Evolutionary conservation across 148 eudicot species (phyloP), one percentile per base, ranked within the genome.

Genomic region (Amaranthus hypochondriacus): DNA sequence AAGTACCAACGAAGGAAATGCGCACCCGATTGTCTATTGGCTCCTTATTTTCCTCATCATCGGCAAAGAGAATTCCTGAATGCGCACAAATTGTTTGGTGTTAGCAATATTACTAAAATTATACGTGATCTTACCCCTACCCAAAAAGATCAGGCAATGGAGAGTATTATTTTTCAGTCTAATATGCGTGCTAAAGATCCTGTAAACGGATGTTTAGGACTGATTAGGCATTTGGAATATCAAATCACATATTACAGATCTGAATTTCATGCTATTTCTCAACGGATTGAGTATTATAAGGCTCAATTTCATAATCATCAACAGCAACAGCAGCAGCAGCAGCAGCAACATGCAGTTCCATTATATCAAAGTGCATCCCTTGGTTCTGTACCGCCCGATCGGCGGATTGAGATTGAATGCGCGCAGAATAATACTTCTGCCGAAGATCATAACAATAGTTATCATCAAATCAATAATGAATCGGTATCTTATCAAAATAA

Each of bases 11-110:
- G 97, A 14, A 73, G 93, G 15, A 92, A 90, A 73, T 92, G 97
- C 73, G 85, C 85, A 3, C 80, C 90, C 0, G 90, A 92, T 69
- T 92, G 97, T 77, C 77, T 83, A 5, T 81, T 90, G 57, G 93
- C 91, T 48, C 97, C 97, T 44, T 92, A 87, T 49, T 92, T 92
- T 70, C 97, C 96, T 66, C 95, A 87, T 75, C 85, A 88, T 72
- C 84, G 87, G 4, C 92, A 85, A 54, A 73, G 62, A 48, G 92
- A 88, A 7, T 92, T 92, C 83, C 80, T 84, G 9, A 92, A 88
- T 43, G 97, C 93, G n/a, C 98, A 92, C 78, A 90, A 85, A 66
- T 76, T 92, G 52, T 92, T 89, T 44, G 98, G 98, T 2, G 98
- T 92, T 1, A 88, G 93, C 82, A 95, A 92, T 80, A 92, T 95